Base-by-base conservation (phyloP, 345 rosid genomes). In the Schrenkiella parvula region DNA sequence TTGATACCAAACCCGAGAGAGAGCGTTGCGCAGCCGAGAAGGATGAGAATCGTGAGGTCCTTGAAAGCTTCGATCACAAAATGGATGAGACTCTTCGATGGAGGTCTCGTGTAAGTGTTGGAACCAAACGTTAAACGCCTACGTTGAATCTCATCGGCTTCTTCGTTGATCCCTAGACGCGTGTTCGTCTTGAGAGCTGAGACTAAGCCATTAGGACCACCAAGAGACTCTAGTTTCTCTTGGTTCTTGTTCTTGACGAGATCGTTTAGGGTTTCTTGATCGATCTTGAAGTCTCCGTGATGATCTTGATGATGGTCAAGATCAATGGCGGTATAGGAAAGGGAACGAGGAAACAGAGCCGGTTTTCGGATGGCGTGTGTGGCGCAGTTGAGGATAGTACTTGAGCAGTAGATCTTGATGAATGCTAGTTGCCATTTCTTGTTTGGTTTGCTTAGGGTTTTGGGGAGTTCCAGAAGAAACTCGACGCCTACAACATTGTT, bases 61-160 rank as follows among this genome's bases (percentile, higher is more conserved):
- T 85, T 85, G 50, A 83, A 80, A 5, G 83, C 91, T 54, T 85
- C 91, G 8, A 75, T 13, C n/a, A 88, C 77, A 11, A 84, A 88
- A 18, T 77, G 12, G 17, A 81, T 48, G 11, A 88, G 71, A 42
- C 80, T 68, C 79, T 80, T 88, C 0, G 91, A 54, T 0, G 89
- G 91, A 1, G 85, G 89, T 68, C 83, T 86, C n/a, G 81, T 80
- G 38, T 91, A 91, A 1, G 84, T 82, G 72, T 91, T 91, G 13
- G 82, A 78, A 13, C 97, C 96, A 8, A 84, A 89, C 14, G 72
- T 78, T 1, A 77, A 59, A 1, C 78, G 89, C 29, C 90, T 70
- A 50, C 76, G 37, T 6, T 72, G 63, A 13, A 80, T 55, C 55
- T 87, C 89, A 0, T 65, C 85, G 0, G 70, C 81, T 2, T 37